Evolutionary conservation across 2,329 filamentous ascomycete species (phyloP).

Genomic region (Ilyonectria sp.): DNA sequence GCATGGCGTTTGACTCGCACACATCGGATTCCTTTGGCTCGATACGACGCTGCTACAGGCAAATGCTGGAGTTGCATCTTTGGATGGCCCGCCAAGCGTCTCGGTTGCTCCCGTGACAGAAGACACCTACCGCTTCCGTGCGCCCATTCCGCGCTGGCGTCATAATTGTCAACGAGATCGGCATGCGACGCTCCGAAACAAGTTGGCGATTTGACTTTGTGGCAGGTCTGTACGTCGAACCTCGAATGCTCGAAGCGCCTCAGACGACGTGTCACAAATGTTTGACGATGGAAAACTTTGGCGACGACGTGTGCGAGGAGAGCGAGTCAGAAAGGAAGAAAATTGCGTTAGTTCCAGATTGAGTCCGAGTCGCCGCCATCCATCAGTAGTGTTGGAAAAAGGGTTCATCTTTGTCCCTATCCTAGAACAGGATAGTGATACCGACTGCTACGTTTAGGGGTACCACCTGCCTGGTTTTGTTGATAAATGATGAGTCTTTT

Average conservation of each 20-base stretch:
- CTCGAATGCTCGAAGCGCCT: neutral
- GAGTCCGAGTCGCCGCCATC: neutral
- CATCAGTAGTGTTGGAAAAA: neutral
- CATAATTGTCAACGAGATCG: no score
- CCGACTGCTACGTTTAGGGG: neutral
- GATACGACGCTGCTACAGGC: no score
- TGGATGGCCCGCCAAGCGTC: no score
- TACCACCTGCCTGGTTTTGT: neutral
- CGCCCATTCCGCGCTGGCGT: no score
- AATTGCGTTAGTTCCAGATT: neutral
- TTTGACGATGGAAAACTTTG: neutral
- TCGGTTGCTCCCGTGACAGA: no score
- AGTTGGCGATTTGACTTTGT: no score
- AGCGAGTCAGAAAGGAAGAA: no score
- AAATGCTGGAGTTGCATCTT: no score
- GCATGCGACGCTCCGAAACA: no score
- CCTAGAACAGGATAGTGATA: neutral
- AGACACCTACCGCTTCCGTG: no score
- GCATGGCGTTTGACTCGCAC: neutral
- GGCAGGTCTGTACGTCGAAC: no score
- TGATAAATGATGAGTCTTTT: neutral
- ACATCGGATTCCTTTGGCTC: neutral
- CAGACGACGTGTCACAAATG: neutral
- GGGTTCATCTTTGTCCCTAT: neutral
- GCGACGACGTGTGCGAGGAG: neutral